Evolutionary conservation across 441 rosid species (phyloP).

Genomic region (Metrosideros polymorpha): DNA sequence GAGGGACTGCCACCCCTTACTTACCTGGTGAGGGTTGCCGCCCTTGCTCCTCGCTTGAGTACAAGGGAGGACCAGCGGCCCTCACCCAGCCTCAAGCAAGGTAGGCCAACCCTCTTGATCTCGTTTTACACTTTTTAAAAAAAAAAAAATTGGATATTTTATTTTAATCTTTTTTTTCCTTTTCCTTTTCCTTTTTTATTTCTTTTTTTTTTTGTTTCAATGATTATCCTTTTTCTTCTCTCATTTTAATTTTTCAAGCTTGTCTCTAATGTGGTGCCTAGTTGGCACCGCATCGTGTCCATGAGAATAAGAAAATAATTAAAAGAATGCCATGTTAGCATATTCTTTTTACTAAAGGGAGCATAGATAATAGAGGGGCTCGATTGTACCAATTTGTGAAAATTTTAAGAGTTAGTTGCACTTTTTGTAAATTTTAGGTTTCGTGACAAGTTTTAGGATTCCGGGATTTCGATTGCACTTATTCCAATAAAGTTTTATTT

Average conservation of each 20-base stretch:
- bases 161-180: neutral
- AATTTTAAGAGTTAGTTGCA: neutral
- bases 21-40: neutral
- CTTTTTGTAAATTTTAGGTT: neutral
- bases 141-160: too few relatives aligned
- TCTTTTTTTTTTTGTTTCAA: too few relatives aligned
- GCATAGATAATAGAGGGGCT: neutral
- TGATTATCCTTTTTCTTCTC: neutral
- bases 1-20: neutral
- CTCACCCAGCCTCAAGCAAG: neutral
- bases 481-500: neutral
- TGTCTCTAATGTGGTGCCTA: neutral
- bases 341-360: neutral
- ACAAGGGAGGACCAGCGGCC: neutral
- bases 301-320: neutral
- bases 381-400: neutral
- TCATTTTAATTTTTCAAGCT: neutral
- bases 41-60: neutral
- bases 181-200: neutral
- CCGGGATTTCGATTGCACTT: accelerated
- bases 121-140: too few relatives aligned
- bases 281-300: neutral
- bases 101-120: neutral
- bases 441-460: neutral
- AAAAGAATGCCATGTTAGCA: too few relatives aligned